These are phyloP conservation scores for Chondrus crispus DNA, from an alignment of 23 red algal species.

Conservation along the genomic window DNA sequence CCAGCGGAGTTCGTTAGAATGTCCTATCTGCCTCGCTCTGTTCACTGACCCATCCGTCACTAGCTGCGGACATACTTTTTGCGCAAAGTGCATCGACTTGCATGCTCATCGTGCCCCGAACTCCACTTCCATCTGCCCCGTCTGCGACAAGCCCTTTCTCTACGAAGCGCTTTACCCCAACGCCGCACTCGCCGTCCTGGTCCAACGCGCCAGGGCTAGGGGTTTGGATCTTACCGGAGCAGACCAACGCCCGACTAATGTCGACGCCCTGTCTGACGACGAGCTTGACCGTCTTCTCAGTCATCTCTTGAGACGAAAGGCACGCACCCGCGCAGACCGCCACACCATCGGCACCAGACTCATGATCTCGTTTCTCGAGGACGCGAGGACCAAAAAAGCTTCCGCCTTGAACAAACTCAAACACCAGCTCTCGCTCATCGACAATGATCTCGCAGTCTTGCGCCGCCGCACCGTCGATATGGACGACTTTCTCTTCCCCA, in stretches of 20 bases:
- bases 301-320: conserved; percentile 25
- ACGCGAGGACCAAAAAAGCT: conserved; percentile 16
- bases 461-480: background rate
- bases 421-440: conserved; percentile 18
- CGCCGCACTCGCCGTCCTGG: background rate
- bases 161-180: background rate
- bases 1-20: background rate
- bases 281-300: conserved; percentile 23
- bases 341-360: conserved; percentile 12
- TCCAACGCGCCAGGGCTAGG: background rate
- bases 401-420: background rate
- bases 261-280: conserved; percentile 1
- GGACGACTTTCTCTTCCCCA: background rate
- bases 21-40: conserved; percentile 71
- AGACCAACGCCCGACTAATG: background rate
- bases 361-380: conserved; percentile 53
- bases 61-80: conserved; percentile 81
- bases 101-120: background rate
- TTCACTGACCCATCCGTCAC: conserved; percentile 49
- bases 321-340: background rate
- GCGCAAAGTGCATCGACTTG: conserved; percentile 60
- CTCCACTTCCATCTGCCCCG: conserved; percentile 16
- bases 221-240: background rate
- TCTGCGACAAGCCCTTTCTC: background rate
- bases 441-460: background rate